Conservation (phyloP, 2,329 filamentous ascomycete species). For the Colletotrichum shisoi region DNA sequence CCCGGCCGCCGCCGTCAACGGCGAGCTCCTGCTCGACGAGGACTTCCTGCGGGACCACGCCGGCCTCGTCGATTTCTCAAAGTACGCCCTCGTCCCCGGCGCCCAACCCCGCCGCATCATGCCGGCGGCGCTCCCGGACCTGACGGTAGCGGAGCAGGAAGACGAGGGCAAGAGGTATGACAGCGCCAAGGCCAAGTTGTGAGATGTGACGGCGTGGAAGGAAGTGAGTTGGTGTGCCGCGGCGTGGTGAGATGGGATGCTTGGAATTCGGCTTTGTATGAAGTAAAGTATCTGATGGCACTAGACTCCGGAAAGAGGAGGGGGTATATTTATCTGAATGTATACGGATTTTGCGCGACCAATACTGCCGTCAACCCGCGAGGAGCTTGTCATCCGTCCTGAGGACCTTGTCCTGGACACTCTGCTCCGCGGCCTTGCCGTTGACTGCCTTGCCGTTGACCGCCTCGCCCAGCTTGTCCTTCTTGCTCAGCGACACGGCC, state of each 20-base stretch:
- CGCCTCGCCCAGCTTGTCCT: conserved; percentile 57
- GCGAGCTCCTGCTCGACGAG: conserved; percentile 76
- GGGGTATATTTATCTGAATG: conserved; percentile 23
- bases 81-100: conserved; percentile 74
- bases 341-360: background rate
- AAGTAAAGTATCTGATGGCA: background rate
- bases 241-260: background rate
- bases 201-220: background rate
- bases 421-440: conserved; percentile 18
- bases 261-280: background rate
- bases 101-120: conserved; percentile 76
- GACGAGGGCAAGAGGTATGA: conserved; percentile 79
- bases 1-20: conserved; percentile 70
- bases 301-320: background rate
- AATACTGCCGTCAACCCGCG: conserved; percentile 21
- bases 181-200: conserved; percentile 61
- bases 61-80: conserved; percentile 73
- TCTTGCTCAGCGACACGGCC: conserved; percentile 76
- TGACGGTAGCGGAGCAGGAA: conserved; percentile 78
- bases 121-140: conserved; percentile 72
- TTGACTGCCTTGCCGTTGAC: conserved; percentile 10
- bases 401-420: conserved; percentile 35
- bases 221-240: background rate
- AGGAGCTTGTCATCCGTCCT: conserved; percentile 39
- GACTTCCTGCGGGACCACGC: conserved; percentile 74